phyloP scores from a whole-genome alignment of 257 asterid species.

The Solanum pimpinellifolium region DNA sequence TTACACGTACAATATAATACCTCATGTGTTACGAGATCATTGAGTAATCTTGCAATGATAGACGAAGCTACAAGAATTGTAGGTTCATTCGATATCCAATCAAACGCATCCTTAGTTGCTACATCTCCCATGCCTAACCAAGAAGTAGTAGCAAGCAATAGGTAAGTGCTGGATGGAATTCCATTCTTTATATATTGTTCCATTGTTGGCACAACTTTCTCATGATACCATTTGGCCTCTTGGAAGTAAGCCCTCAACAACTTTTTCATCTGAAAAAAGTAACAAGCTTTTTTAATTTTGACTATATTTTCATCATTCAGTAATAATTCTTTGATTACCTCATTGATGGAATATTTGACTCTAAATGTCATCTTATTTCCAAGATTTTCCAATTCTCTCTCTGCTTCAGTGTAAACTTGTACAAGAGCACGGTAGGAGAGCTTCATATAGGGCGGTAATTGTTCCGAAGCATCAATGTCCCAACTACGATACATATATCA shows the following conservation, averaged over 20 bases:
- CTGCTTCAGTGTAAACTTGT: constrained; percentile 1
- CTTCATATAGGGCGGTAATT: constrained; percentile 14
- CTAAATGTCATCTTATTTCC: neutral
- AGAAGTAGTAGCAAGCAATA: neutral
- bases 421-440: neutral
- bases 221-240: constrained; percentile 16
- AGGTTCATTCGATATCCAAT: constrained; percentile 19
- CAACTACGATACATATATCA: constrained; percentile 1
- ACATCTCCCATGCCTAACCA: constrained; percentile 9
- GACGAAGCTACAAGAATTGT: constrained; percentile 3
- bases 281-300: neutral
- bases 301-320: no score
- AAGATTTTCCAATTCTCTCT: neutral
- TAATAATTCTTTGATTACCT: neutral
- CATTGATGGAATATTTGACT: constrained; percentile 1
- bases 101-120: neutral
- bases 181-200: constrained; percentile 10
- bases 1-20: neutral
- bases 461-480: neutral
- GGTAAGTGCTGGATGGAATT: neutral
- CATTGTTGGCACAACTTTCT: neutral
- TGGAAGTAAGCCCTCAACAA: constrained; percentile 8
- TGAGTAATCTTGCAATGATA: constrained; percentile 13
- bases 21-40: constrained; percentile 15
- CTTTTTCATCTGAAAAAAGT: constrained; percentile 10